Evolutionary conservation across 768 basidiomycete species (phyloP), one percentile per base, ranked within the genome.

Genomic region (Pleurotus salmoneostramineus): DNA sequence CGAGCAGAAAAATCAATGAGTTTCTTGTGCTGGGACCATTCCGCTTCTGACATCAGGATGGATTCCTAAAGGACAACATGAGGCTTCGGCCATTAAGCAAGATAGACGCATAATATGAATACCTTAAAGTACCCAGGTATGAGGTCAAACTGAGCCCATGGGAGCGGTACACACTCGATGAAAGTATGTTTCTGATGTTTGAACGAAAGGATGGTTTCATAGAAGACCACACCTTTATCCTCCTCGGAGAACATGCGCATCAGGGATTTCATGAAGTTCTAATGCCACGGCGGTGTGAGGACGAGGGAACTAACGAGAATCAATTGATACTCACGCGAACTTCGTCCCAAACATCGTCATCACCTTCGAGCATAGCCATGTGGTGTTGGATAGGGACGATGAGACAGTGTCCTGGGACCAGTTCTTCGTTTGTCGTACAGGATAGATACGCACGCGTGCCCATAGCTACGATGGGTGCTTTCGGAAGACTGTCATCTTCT

Each of bases 341-440:
- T 82, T 98, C 96, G 61, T 98, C 96, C 96, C 96, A 99, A 21
- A 95, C 89, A 65, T 99, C 96, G 61, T 98, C 95, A 62, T 99
- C 96, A 32, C 85, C 91, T 71, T 98, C 96, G 3, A 99, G 77
- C 80, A 88, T 91, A 45, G 85, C 87, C 47, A 98, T 71, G 69
- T 95, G 88, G 68, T 99, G 97, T 62, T 98, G 93, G 11, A 97
- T 89, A 4, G 97, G 97, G 5, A 98, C 93, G 62, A 99, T 98
- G 31, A 95, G 76, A 66, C 94, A 96, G 67, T 99, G 97, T 0
- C 96, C 95, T 1, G 84, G 79, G 0, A 94, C 82, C n/a, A 99
- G 78, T 66, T 96, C 95, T 65, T 98, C 94, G 32, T 79, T 84
- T 17, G 83, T 70, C 4, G 95, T 95, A 66, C 95, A 93, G 5